Conservation (phyloP, 331 rosid genomes). For the Quercus tomentella region DNA sequence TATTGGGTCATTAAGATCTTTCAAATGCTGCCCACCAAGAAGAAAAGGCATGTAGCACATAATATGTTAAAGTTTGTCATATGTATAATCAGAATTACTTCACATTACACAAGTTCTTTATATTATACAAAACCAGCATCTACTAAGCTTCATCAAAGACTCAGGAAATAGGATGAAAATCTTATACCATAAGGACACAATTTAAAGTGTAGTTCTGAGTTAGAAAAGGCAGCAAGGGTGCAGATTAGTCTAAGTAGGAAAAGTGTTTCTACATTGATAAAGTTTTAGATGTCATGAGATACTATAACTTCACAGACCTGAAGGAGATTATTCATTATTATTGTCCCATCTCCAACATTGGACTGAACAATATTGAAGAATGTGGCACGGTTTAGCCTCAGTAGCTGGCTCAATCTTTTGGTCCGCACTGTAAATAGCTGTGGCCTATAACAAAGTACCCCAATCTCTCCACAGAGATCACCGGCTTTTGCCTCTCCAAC, state of each 20-base stretch:
- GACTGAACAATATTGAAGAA: slow-evolving; percentile 84
- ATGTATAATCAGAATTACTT: neutral
- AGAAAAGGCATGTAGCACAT: neutral
- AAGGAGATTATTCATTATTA: slow-evolving; percentile 91
- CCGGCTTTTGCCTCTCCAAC: slow-evolving; percentile 76
- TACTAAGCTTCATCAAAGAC: neutral
- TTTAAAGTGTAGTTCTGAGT: neutral
- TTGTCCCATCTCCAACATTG: slow-evolving; percentile 86
- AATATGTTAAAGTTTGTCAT: neutral
- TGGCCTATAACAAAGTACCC: slow-evolving; percentile 91
- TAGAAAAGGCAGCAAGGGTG: neutral
- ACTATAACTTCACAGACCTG: slow-evolving; percentile 44
- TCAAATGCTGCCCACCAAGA: slow-evolving; percentile 59
- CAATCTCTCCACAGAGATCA: slow-evolving; percentile 88
- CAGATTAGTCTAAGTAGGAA: no score
- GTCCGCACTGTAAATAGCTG: slow-evolving; percentile 86
- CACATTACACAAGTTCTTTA: neutral
- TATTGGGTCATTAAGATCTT: slow-evolving; percentile 56
- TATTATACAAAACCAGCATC: neutral
- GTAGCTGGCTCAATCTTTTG: slow-evolving; percentile 74
- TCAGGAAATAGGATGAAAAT: neutral
- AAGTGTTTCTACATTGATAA: neutral
- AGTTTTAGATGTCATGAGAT: neutral
- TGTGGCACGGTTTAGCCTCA: slow-evolving; percentile 71
- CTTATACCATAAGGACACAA: neutral